Conservation (phyloP, 805 yeast species). For the Kodamaea laetipori region DNA sequence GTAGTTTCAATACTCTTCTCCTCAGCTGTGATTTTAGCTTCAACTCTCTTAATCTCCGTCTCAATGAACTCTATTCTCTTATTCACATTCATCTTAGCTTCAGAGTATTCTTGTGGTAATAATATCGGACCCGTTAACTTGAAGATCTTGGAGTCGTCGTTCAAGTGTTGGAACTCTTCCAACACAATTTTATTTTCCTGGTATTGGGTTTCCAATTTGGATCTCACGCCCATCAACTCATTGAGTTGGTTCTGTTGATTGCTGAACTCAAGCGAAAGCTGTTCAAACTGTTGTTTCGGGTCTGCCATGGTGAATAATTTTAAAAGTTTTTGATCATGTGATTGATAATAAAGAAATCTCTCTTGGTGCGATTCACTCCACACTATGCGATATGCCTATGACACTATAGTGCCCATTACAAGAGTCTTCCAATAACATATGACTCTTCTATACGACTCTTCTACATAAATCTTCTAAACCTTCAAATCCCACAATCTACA, state of each 20-base stretch:
- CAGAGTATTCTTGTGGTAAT: constrained; percentile 82
- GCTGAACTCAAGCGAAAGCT: constrained; percentile 47
- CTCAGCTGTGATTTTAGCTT: constrained; percentile 54
- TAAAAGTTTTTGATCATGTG: constrained; percentile 2
- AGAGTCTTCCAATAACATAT: too few relatives aligned
- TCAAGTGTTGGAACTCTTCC: constrained; percentile 68
- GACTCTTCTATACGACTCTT: too few relatives aligned
- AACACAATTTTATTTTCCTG: constrained; percentile 92
- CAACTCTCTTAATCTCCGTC: constrained; percentile 75
- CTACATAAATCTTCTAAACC: too few relatives aligned
- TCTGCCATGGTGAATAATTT: constrained; percentile 9
- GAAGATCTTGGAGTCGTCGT: constrained; percentile 74
- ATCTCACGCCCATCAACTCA: constrained; percentile 70
- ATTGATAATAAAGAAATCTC: too few relatives aligned
- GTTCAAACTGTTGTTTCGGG: constrained; percentile 40
- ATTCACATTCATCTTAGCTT: constrained; percentile 80
- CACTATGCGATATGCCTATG: too few relatives aligned
- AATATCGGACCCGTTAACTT: constrained; percentile 92
- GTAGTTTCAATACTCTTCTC: constrained; percentile 57
- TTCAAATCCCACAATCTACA: neutral
- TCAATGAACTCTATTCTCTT: constrained; percentile 89
- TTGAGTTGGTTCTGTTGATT: constrained; percentile 48
- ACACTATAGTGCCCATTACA: too few relatives aligned
- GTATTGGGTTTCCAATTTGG: constrained; percentile 85
- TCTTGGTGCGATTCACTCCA: too few relatives aligned